Evolutionary conservation across 208 protist species (phyloP), one percentile per base, ranked within the genome.

Genomic region (Trypanosoma cruzi): DNA sequence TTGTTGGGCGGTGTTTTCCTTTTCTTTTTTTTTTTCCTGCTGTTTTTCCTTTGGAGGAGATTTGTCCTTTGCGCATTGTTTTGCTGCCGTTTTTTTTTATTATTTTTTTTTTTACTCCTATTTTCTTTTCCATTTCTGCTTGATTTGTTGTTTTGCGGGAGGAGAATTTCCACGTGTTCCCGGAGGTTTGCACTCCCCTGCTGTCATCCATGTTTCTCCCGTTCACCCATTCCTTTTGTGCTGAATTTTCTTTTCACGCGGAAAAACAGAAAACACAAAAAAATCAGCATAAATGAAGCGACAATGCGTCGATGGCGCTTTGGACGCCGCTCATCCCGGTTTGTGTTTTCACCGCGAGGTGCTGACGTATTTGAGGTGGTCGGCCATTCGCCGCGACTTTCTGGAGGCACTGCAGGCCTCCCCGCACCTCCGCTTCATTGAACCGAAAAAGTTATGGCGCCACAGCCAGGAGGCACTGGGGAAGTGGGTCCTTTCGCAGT

Each of bases 401-500:
- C 56, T 93, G n/a, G 79, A 73, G 22, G 77, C 59, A 13, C 79
- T 95, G 28, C 71, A 85, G 70, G 29, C 72, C 4, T 44, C 53
- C 10, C 71, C 75, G 40, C 52, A 24, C 18, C 34, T 63, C 42
- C 71, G 46, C 29, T 95, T 88, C 79, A 56, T 80, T 24, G 90
- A 96, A 58, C 88, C 88, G 46, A 71, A 72, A 20, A 96, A 93
- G 72, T 81, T 96, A 40, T 92, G 90, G 86, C 87, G 90, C 1
- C 86, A 96, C 73, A 84, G 84, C 44, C 87, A 92, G 61, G 87
- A 96, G 71, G 88, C 88, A 24, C 78, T 96, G 4, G 90, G 88
- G 28, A 96, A 96, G 79, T 96, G 90, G 88, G 59, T 96, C 16
- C 81, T 96, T 48, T 93, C 90, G 13, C 90, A 96, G 73, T 73